Evolutionary conservation across 2,329 filamentous ascomycete species (phyloP), one percentile per base, ranked within the genome.

Genomic region (Fusarium floridanum): DNA sequence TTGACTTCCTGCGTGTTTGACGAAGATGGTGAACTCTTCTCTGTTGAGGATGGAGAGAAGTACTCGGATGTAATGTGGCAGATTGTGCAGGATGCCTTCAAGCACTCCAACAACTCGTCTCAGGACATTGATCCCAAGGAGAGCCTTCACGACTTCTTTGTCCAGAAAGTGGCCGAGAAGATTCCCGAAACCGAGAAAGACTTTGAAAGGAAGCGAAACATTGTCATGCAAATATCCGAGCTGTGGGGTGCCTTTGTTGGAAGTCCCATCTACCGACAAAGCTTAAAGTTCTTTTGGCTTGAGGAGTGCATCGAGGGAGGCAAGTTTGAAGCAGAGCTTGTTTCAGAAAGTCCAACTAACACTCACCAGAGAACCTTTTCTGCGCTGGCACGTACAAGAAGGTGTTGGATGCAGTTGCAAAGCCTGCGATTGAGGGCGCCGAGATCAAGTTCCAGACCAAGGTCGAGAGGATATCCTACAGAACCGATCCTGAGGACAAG

Each of bases 261-360:
- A 16, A 92, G 88, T 68, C 88, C 90, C 0, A 85, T 93, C 10
- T 83, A 86, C 62, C 87, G 79, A 29, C 93, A 95, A 80, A 94
- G 92, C 76, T 84, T 95, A 36, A 93, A 91, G 83, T 95, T 91
- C 83, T 93, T 94, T 80, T 94, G 92, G 92, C 80, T 95, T 6
- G 93, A 95, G 79, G 92, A 95, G 81, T 94, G 92, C 74, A 91
- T 95, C 62, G 92, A 94, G 79, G 93, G 92, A 55, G 89, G 90
- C 90, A 79, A 76, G 85, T 77, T 48, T 6, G 17, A 48, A 17
- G 10, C 6, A 24, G 6, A 56, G 24, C 9, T 6, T 2, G 1
- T 17, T n/a, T 11, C 22, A 22, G 22, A 10, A 45, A 41, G 6
- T 2, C 2, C 22, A 34, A 14, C 45, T 71, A 50, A 67, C 72